These are phyloP conservation scores for Cadophora gregata DNA, from an alignment of 2,329 filamentous ascomycete species.

Conservation along the genomic window DNA sequence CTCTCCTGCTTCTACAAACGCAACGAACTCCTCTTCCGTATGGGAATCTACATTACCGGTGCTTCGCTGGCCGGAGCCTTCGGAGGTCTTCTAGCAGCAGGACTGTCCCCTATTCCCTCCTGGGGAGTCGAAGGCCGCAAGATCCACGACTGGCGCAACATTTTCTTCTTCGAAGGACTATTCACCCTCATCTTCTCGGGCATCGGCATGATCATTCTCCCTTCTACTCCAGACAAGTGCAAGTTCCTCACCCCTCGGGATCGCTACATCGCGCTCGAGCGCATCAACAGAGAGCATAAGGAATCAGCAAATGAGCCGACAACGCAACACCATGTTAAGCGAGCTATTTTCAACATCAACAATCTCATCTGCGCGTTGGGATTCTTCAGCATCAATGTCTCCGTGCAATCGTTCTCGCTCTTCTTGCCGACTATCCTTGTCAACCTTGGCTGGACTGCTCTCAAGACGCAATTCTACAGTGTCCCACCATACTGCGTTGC, in stretches of 20 bases:
- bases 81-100: conserved; percentile 70
- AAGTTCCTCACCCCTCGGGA: conserved; percentile 50
- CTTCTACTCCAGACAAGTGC: conserved; percentile 47
- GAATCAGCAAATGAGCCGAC: conserved; percentile 49
- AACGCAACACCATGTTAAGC: conserved; percentile 48
- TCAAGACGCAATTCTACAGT: conserved; percentile 52
- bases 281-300: conserved; percentile 49
- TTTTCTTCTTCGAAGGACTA: conserved; percentile 59
- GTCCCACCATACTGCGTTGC: conserved; percentile 65
- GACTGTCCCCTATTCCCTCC: conserved; percentile 37
- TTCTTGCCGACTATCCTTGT: conserved; percentile 58
- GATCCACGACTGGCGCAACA: conserved; percentile 80
- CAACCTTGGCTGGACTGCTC: conserved; percentile 43
- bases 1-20: conserved; percentile 66
- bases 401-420: conserved; percentile 46
- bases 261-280: conserved; percentile 49
- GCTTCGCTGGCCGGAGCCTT: conserved; percentile 81
- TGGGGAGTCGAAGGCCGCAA: conserved; percentile 51
- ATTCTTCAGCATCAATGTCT: conserved; percentile 52
- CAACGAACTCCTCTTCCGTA: conserved; percentile 80
- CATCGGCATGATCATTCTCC: conserved; percentile 51
- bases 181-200: conserved; percentile 50
- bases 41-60: conserved; percentile 85
- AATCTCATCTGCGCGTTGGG: conserved; percentile 35
- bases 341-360: conserved; percentile 46